phyloP scores from a whole-genome alignment of 768 basidiomycete genomes.

The Boletus huronensis region DNA sequence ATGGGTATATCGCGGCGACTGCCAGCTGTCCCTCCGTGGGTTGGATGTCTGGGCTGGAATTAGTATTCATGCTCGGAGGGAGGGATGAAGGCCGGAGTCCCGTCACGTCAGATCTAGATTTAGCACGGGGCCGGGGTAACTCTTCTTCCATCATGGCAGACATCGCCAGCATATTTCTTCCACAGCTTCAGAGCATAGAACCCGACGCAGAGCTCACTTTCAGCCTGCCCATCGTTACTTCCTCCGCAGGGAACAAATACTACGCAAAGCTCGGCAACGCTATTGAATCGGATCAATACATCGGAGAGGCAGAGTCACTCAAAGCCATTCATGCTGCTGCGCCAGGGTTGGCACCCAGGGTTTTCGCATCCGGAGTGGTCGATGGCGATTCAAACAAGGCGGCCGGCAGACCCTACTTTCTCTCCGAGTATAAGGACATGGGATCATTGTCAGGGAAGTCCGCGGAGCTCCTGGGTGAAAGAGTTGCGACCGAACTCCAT shows the following conservation, averaged over 20 bases:
- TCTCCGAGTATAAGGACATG: slow-evolving; percentile 72
- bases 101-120: background rate
- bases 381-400: slow-evolving; percentile 25
- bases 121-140: background rate
- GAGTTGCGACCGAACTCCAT: slow-evolving; percentile 69
- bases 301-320: slow-evolving; percentile 68
- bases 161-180: slow-evolving; percentile 33
- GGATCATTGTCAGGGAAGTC: slow-evolving; percentile 42
- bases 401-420: slow-evolving; percentile 55
- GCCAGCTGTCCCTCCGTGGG: background rate
- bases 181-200: slow-evolving; percentile 48
- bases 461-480: slow-evolving; percentile 51
- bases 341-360: slow-evolving; percentile 58
- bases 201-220: slow-evolving; percentile 47
- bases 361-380: slow-evolving; percentile 48
- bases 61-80: background rate
- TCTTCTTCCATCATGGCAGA: slow-evolving; percentile 15
- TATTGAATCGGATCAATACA: slow-evolving; percentile 59
- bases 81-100: background rate
- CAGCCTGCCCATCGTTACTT: slow-evolving; percentile 44
- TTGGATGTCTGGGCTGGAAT: background rate
- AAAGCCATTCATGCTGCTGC: slow-evolving; percentile 60
- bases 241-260: slow-evolving; percentile 57
- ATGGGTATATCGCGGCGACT: background rate
- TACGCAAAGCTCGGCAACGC: slow-evolving; percentile 58